Base-by-base conservation (phyloP, 1,139 yeast species). In the Candida tetrigidarum region DNA sequence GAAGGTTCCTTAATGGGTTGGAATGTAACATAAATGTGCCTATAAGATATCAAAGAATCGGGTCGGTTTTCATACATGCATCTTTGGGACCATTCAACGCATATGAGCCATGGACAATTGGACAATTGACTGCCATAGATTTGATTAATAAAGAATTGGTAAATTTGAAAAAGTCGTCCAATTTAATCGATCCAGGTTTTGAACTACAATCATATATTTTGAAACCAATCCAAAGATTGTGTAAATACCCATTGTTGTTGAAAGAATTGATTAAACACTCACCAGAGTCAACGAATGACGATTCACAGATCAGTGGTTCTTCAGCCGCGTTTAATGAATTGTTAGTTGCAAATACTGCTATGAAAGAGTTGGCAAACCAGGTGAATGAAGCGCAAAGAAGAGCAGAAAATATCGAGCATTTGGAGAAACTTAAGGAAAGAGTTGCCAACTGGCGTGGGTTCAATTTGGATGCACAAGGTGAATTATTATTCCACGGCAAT, bases 401-500 rank as follows among this genome's bases (percentile, higher is more conserved):
- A 53, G 86, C 96, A 1, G 99, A 93, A 62, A 95, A 93, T 64
- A 80, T 84, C 38, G 87, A 84, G 48, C 78, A 82, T 39, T 74
- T 88, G 39, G 82, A 80, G 53, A 86, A 84, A 45, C 73, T 93
- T 37, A 76, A 79, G 44, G 87, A 82, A 34, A 77, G 93, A 48
- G 95, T 92, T 10, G 74, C 78, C 34, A 96, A 92, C 64, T 93
- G 99, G 99, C 81, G 92, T 55, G 98, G 97, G n/a, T 92, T 90
- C 64, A 84, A 84, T 51, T 71, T 88, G 43, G 78, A 76, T 49
- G 88, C 84, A 54, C 90, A 91, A 65, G 99, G 99, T 23, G 96
- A 88, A 49, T 75, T 93, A 46, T 67, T 92, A 42, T 83, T 84
- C 59, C 89, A 84, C 58, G 96, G 93, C 43, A 71, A 76, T 30